Evolutionary conservation across 345 rosid species (phyloP).

Genomic region (Odontarrhena argentea): DNA sequence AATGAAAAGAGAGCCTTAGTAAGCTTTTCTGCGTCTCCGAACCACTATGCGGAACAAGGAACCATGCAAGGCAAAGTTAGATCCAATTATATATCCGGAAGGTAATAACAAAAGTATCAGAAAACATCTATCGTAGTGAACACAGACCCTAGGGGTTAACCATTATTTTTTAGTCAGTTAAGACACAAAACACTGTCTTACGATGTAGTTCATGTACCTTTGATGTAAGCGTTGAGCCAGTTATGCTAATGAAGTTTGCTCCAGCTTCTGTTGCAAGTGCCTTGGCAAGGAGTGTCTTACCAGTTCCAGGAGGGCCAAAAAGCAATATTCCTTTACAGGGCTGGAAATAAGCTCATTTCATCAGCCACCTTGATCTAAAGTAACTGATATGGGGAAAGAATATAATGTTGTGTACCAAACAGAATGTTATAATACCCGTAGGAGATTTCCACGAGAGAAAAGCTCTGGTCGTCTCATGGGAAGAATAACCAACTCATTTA

Average conservation of each 20-base stretch:
- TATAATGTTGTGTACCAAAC: constrained; percentile 2
- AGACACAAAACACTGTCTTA: constrained; percentile 3
- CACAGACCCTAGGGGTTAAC: not conserved
- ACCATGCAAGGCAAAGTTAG: constrained; percentile 24
- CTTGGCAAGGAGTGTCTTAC: constrained; percentile 95
- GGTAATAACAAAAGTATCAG: not conserved
- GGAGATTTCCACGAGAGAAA: constrained; percentile 82
- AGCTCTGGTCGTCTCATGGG: constrained; percentile 98
- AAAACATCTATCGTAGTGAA: not conserved
- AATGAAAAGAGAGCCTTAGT: constrained; percentile 95
- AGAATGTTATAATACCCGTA: constrained; percentile 59
- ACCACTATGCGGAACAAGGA: constrained; percentile 65
- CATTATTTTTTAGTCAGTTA: not conserved
- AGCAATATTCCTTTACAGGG: constrained; percentile 98
- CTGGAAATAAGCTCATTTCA: constrained; percentile 47
- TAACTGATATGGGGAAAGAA: constrained; percentile 14
- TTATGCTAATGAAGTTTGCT: constrained; percentile 94
- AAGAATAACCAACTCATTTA: constrained; percentile 95
- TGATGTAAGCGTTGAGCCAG: constrained; percentile 94
- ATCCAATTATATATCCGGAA: not conserved
- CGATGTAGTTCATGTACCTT: constrained; percentile 55
- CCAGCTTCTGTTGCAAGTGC: constrained; percentile 98
- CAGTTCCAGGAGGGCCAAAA: constrained; percentile 99
- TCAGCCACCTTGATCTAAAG: constrained; percentile 28
- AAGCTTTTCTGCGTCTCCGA: constrained; percentile 98